Evolutionary conservation across 2,329 filamentous ascomycete genomes (phyloP).

Genomic region (Hypomyces perniciosus): DNA sequence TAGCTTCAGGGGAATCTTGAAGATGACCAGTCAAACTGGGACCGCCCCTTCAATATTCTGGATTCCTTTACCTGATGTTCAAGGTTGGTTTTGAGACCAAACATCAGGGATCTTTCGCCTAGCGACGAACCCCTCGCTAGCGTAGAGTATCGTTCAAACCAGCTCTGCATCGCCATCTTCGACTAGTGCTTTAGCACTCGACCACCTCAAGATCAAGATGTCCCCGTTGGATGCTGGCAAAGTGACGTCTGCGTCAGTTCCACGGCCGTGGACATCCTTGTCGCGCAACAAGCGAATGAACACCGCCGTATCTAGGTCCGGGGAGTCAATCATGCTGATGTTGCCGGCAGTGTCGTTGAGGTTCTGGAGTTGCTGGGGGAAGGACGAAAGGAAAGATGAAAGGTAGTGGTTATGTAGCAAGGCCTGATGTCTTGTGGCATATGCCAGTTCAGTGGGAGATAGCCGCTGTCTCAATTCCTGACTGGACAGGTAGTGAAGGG

Average conservation of each 20-base stretch:
- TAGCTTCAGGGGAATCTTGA: too few species aligned
- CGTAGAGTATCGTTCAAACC: conserved; percentile 35
- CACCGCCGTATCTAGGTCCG: conserved; percentile 76
- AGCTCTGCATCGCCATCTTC: conserved; percentile 52
- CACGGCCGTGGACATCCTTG: conserved; percentile 51
- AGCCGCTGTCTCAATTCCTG: conserved; percentile 54
- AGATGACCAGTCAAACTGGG: too few species aligned
- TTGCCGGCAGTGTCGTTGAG: conserved; percentile 88
- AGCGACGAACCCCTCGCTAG: too few species aligned
- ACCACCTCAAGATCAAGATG: conserved; percentile 65
- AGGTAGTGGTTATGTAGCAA: conserved; percentile 81
- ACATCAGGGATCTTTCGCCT: neutral
- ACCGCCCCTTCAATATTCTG: neutral
- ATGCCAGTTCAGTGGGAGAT: conserved; percentile 70
- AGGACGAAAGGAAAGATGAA: conserved; percentile 74
- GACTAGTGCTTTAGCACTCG: conserved; percentile 61
- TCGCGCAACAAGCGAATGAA: conserved; percentile 70
- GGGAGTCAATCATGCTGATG: conserved; percentile 85
- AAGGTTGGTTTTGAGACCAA: neutral
- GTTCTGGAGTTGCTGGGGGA: conserved; percentile 72
- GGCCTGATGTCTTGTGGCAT: conserved; percentile 78
- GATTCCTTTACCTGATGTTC: neutral
- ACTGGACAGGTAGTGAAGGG: conserved; percentile 64
- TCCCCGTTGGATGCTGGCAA: conserved; percentile 56
- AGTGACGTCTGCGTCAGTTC: conserved; percentile 57